These are phyloP conservation scores for Globisporangium carolinianum DNA, from an alignment of 352 stramenopile species.

Conservation along the genomic window DNA sequence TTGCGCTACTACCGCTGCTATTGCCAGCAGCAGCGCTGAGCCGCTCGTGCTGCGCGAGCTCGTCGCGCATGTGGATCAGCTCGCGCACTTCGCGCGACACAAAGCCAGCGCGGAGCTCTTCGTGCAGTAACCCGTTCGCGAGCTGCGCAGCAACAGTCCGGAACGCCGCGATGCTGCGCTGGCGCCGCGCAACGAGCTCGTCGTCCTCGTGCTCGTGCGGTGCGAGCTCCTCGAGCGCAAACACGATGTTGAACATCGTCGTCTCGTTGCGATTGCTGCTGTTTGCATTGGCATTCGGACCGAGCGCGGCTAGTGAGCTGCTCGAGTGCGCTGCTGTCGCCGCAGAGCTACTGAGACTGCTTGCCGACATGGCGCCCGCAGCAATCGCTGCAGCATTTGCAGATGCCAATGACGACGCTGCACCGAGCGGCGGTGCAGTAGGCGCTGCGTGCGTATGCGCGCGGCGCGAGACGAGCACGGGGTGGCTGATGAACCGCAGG, in stretches of 20 bases:
- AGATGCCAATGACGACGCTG: background rate
- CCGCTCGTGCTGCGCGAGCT: conserved; percentile 66
- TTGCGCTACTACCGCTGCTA: conserved; percentile 14
- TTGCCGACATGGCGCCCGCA: background rate
- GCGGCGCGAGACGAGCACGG: conserved; percentile 60
- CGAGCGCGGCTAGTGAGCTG: too few relatives aligned
- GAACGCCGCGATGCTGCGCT: conserved; percentile 43
- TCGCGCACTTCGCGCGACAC: conserved; percentile 73
- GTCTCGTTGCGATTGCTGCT: conserved; percentile 38
- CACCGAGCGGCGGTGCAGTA: background rate
- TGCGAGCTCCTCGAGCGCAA: conserved; percentile 57
- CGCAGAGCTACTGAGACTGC: background rate
- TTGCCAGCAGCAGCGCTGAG: conserved; percentile 17
- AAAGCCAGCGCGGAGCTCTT: conserved; percentile 74
- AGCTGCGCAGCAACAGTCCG: conserved; percentile 65
- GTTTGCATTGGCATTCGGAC: conserved; percentile 9
- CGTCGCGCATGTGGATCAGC: conserved; percentile 71
- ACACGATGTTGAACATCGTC: conserved; percentile 88
- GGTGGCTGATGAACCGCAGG: conserved; percentile 82
- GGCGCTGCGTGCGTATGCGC: conserved; percentile 3
- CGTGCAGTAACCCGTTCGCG: conserved; percentile 73
- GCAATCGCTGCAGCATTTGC: background rate
- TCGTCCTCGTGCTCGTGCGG: conserved; percentile 23
- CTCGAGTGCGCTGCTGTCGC: background rate
- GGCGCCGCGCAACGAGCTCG: conserved; percentile 23